Evolutionary conservation across 177 flowering plant genomes (phyloP).

Genomic region (Vitis hybrid): DNA sequence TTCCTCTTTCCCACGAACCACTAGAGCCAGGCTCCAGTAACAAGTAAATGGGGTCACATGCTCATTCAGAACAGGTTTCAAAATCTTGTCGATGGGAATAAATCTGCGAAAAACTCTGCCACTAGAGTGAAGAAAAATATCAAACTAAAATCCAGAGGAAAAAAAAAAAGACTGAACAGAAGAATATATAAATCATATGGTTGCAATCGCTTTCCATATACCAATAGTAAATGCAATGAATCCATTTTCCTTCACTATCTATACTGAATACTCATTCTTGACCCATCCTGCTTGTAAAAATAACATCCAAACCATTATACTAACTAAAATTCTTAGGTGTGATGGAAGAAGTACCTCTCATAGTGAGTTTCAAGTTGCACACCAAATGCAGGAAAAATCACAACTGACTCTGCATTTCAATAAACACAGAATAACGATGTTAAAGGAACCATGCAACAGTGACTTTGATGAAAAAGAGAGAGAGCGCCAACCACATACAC

Average conservation of each 20-base stretch:
- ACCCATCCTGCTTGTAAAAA: too few relatives aligned
- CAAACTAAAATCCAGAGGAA: background rate
- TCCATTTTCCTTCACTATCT: background rate
- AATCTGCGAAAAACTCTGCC: constrained; percentile 64
- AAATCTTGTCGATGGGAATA: constrained; percentile 67
- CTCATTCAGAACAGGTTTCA: constrained; percentile 79
- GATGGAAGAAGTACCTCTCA: constrained; percentile 45
- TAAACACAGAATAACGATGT: background rate
- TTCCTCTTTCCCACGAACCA: constrained; percentile 63
- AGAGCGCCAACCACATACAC: too few relatives aligned
- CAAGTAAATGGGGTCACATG: constrained; percentile 91
- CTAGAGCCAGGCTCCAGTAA: constrained; percentile 81
- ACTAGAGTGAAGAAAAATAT: constrained; percentile 25
- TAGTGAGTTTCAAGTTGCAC: constrained; percentile 90
- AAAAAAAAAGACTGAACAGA: too few relatives aligned
- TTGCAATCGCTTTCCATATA: too few relatives aligned
- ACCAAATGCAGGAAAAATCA: constrained; percentile 79
- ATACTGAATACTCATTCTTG: too few relatives aligned
- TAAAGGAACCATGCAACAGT: too few relatives aligned
- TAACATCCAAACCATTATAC: too few relatives aligned
- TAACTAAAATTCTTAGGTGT: background rate
- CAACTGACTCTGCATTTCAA: constrained; percentile 62
- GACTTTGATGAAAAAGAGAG: too few relatives aligned
- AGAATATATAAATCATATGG: too few relatives aligned
- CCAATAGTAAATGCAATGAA: background rate